Conservation (phyloP, 2,329 filamentous ascomycete species). For the Orbilia brochopaga region DNA sequence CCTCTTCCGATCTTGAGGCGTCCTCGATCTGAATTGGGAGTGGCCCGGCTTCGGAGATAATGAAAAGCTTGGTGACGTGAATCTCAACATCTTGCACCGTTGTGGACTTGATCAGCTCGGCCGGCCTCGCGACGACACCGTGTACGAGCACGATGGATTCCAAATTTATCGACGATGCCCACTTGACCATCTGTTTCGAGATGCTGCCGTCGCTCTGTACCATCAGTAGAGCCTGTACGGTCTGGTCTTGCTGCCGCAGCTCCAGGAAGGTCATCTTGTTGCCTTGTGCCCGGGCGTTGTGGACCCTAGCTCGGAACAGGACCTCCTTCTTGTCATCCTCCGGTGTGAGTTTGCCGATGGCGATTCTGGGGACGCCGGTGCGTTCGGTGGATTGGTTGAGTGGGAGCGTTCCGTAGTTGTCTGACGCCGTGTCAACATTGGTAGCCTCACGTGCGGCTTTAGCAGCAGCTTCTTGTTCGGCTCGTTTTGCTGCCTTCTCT, state of each 20-base stretch:
- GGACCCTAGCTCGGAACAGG: slow-evolving; percentile 64
- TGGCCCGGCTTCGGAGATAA: slow-evolving; percentile 70
- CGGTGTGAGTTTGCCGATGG: slow-evolving; percentile 66
- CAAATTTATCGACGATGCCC: slow-evolving; percentile 73
- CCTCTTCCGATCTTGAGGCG: slow-evolving; percentile 62
- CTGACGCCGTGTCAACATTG: slow-evolving; percentile 69
- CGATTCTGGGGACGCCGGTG: slow-evolving; percentile 64
- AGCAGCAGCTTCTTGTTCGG: slow-evolving; percentile 75
- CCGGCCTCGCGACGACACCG: slow-evolving; percentile 78
- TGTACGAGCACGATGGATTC: slow-evolving; percentile 86
- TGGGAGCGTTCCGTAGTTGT: slow-evolving; percentile 78
- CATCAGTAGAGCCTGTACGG: slow-evolving; percentile 79
- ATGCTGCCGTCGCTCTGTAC: slow-evolving; percentile 71
- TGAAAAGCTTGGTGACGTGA: slow-evolving; percentile 83
- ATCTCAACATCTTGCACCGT: slow-evolving; percentile 81
- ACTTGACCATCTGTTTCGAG: slow-evolving; percentile 93
- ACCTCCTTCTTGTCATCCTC: slow-evolving; percentile 53
- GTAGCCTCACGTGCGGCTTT: slow-evolving; percentile 70
- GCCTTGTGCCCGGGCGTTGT: slow-evolving; percentile 85
- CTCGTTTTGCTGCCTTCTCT: slow-evolving; percentile 73
- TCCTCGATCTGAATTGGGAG: slow-evolving; percentile 66
- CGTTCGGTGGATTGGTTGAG: slow-evolving; percentile 65
- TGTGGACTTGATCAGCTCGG: slow-evolving; percentile 86
- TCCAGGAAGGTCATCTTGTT: slow-evolving; percentile 92
- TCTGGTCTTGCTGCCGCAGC: slow-evolving; percentile 77